Evolutionary conservation across 768 basidiomycete genomes (phyloP), one percentile per base, ranked within the genome.

Genomic region (Serendipita indica): DNA sequence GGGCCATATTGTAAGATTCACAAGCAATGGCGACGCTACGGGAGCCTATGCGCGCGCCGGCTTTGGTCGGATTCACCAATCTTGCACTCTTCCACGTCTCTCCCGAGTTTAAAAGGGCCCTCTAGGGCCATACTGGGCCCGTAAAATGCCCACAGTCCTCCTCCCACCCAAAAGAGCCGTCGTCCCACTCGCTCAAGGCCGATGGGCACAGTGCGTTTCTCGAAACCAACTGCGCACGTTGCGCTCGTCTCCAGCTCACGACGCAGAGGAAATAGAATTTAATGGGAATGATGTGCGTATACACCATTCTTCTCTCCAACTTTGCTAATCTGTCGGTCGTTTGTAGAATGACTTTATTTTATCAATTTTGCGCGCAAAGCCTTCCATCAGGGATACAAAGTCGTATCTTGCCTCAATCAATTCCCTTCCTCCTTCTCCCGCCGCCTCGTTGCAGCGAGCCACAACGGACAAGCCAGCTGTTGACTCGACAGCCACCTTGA

Each of bases 381-480:
- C 96, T 12, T 97, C 94, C 1, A 70, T 84, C 57, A 77, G 96
- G 63, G 96, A 99, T 68, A 85, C 92, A 28, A 83, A 83, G 57
- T 85, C 84, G 0, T 99, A 96, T 69, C 78, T 96, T 7, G 86
- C 83, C 28, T 89, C 84, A n/a, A 98, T 99, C 69, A 87, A 87
- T 4, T 79, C 81, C 18, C 80, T 67, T 65, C 65, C 75, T 67
- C 61, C 71, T 66, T 64, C 71, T 67, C 65, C 72, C n/a, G 65
- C 68, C 52, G 64, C 68, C 64, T 59, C 63, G 32, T 72, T 70
- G 46, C 33, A 6, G 28, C 2, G 39, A 33, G 34, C 56, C 28
- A 39, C 52, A 18, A 28, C 39, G 59, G 43, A 33, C n/a, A n/a
- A n/a, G 25, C n/a, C 52, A 18, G 39, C 25, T 20, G 37, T 33